A percentile compares a stretch with the other conserved stretches of the same genome.
phyloP scores from a whole-genome alignment of 495 filamentous ascomycete species.

The Trichoderma asperelloides region DNA sequence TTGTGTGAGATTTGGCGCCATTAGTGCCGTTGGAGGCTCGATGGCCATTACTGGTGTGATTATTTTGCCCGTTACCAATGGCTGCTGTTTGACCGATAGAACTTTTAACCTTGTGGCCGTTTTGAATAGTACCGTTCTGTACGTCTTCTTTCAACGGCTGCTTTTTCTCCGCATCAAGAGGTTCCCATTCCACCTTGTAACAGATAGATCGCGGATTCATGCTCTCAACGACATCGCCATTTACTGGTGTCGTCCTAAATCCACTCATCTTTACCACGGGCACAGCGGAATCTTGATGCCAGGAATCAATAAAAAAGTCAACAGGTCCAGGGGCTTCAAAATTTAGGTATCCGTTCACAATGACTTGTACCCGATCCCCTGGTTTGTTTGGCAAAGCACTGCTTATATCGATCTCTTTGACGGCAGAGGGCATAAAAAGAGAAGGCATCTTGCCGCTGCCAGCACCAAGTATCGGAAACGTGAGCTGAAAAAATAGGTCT shows the following conservation, averaged over 20 bases:
- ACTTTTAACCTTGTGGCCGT: not conserved
- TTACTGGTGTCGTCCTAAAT: not conserved
- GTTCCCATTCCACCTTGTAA: not conserved
- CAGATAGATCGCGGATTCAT: not conserved
- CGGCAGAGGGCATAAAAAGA: constrained; percentile 35
- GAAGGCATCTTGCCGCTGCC: constrained; percentile 30
- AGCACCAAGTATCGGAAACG: constrained; percentile 34
- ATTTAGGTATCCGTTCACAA: constrained; percentile 21
- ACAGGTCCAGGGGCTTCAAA: constrained; percentile 15
- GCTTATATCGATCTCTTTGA: constrained; percentile 27
- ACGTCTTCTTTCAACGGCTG: not conserved
- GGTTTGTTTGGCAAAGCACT: constrained; percentile 13
- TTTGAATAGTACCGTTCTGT: not conserved
- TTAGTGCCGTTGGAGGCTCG: not conserved
- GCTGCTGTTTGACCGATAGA: not conserved
- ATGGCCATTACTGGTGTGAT: not conserved
- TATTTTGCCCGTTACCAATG: not conserved
- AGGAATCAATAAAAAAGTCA: not conserved
- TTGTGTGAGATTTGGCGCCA: not conserved
- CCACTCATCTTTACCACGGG: not conserved
- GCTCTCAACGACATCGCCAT: not conserved
- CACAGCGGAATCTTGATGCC: not conserved
- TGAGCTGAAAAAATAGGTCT: constrained; percentile 23
- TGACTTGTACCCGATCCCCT: constrained; percentile 20
- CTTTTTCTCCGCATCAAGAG: not conserved